phyloP scores from a whole-genome alignment of 139 green algal species.

The Picochlorum sp. region DNA sequence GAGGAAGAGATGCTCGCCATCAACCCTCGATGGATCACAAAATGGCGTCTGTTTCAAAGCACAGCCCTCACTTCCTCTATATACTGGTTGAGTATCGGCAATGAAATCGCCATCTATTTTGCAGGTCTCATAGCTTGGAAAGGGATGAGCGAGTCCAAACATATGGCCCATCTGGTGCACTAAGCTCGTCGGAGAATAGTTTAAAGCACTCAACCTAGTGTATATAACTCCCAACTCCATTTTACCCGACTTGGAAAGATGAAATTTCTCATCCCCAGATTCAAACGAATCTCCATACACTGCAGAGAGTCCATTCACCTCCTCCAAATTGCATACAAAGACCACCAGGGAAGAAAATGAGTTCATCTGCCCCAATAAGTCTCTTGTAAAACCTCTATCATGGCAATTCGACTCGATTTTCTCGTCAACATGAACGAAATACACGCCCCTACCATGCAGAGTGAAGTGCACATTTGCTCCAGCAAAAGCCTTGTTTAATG shows the following conservation, averaged over 20 bases:
- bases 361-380: slow-evolving; percentile 2
- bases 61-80: slow-evolving; percentile 15
- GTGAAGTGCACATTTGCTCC: not conserved
- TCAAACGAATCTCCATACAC: not conserved
- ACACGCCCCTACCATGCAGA: not conserved
- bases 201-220: slow-evolving; percentile 11
- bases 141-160: slow-evolving; percentile 26
- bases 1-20: not conserved
- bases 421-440: no score
- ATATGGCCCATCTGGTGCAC: slow-evolving; percentile 32
- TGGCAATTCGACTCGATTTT: not conserved
- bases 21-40: slow-evolving; percentile 5
- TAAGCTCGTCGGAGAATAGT: slow-evolving; percentile 13
- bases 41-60: slow-evolving; percentile 10
- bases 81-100: slow-evolving; percentile 17
- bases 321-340: slow-evolving; percentile 21
- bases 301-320: slow-evolving; percentile 8
- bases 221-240: not conserved
- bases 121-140: slow-evolving; percentile 19
- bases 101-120: slow-evolving; percentile 18
- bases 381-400: not conserved
- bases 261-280: not conserved
- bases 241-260: not conserved
- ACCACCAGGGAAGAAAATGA: slow-evolving; percentile 10
- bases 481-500: not conserved